Percentiles rank a stretch among this genome's conserved stretches.
Evolutionary conservation across 148 eudicot species (phyloP).

Genomic region (Persicaria tinctoria): DNA sequence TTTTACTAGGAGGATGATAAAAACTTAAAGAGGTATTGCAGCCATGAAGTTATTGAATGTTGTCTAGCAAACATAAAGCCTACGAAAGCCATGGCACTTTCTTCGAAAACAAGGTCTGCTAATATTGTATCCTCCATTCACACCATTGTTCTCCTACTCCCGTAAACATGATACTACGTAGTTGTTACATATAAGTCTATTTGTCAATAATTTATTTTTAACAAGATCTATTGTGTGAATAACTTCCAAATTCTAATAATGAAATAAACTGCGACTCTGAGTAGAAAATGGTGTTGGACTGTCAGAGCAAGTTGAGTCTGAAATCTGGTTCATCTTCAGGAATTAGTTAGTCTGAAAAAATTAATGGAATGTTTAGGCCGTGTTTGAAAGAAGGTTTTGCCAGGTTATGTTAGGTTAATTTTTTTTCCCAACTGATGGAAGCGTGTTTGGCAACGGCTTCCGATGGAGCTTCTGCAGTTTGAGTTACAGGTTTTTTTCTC

Average conservation of each 20-base stretch:
- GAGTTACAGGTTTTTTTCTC: too few relatives aligned
- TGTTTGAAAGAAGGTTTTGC: too few relatives aligned
- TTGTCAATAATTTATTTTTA: neutral
- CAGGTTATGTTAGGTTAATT: too few relatives aligned
- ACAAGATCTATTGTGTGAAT: neutral
- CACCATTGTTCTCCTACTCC: neutral
- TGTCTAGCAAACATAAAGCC: constrained; percentile 72
- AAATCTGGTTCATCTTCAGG: neutral
- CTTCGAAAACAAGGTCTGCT: constrained; percentile 81
- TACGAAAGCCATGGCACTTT: constrained; percentile 56
- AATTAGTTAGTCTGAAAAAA: neutral
- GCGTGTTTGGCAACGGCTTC: too few relatives aligned
- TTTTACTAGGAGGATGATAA: constrained; percentile 54
- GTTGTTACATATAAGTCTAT: neutral
- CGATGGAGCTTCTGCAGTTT: too few relatives aligned
- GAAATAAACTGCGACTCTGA: neutral
- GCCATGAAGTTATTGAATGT: constrained; percentile 68
- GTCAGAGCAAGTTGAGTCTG: neutral
- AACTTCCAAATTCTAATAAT: neutral
- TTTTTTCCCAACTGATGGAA: too few relatives aligned
- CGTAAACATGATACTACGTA: neutral
- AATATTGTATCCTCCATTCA: neutral
- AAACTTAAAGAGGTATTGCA: constrained; percentile 63
- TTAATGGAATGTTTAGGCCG: neutral
- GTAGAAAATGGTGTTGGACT: neutral